These are phyloP conservation scores for Davidsoniella virescens DNA, from an alignment of 2,329 filamentous ascomycete genomes.

Conservation along the genomic window DNA sequence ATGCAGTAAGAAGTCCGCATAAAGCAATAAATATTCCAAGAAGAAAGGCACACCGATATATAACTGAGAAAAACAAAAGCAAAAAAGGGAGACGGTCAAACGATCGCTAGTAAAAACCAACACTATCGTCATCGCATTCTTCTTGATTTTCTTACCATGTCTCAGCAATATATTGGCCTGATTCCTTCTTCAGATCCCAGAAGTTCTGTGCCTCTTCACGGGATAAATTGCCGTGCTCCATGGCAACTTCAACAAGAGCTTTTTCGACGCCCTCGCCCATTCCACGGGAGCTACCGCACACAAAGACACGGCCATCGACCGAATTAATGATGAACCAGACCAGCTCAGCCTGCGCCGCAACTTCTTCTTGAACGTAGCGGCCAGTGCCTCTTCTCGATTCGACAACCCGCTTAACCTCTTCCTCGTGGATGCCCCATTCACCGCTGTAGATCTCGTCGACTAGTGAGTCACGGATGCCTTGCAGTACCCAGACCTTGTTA, in stretches of 20 bases:
- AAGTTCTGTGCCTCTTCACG: constrained; percentile 69
- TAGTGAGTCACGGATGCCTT: constrained; percentile 83
- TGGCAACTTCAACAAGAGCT: constrained; percentile 76
- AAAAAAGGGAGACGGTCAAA: background rate
- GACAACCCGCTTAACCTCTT: constrained; percentile 68
- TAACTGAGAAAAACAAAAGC: too few relatives aligned
- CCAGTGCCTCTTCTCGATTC: constrained; percentile 62
- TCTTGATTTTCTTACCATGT: constrained; percentile 34
- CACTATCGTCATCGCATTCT: background rate
- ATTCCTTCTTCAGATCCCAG: constrained; percentile 82
- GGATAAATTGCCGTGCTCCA: constrained; percentile 79
- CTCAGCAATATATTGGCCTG: constrained; percentile 87
- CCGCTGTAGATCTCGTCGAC: constrained; percentile 93
- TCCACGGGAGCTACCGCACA: constrained; percentile 85
- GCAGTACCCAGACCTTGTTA: constrained; percentile 95
- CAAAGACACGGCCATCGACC: constrained; percentile 88
- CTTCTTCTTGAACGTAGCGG: constrained; percentile 92
- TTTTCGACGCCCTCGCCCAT: constrained; percentile 96
- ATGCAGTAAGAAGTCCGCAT: too few relatives aligned
- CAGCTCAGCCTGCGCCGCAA: constrained; percentile 77
- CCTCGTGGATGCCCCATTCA: constrained; percentile 88
- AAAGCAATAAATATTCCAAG: too few relatives aligned
- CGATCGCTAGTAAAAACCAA: background rate
- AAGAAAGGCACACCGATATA: too few relatives aligned
- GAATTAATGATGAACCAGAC: constrained; percentile 97